Conservation (phyloP, 257 asterid genomes). For the Echites panduratus region DNA sequence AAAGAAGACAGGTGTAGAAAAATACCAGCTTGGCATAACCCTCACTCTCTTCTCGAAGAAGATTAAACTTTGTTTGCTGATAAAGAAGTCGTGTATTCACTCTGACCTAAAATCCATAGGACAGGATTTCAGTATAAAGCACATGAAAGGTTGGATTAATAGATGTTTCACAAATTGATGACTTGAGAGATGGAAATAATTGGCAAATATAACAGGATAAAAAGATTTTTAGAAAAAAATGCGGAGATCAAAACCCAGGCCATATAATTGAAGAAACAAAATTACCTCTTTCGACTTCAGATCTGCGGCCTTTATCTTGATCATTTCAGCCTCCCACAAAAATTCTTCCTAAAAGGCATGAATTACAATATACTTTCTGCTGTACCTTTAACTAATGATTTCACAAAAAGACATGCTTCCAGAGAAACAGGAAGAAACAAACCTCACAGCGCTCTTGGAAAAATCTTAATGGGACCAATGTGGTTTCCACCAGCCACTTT, state of each 20-base stretch:
- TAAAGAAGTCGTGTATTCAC: constrained; percentile 99
- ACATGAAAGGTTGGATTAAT: not conserved
- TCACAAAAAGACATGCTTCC: not conserved
- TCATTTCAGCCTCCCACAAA: constrained; percentile 93
- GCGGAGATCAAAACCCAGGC: not conserved
- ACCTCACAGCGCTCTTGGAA: constrained; percentile 99
- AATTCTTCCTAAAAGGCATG: constrained; percentile 70
- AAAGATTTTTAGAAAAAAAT: not conserved
- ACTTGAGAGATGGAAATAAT: not conserved
- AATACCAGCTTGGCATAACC: constrained; percentile 98
- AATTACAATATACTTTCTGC: constrained; percentile 18
- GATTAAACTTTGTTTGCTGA: constrained; percentile 97
- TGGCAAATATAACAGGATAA: not conserved
- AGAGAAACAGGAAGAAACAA: constrained; percentile 14
- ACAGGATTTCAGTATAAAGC: constrained; percentile 17
- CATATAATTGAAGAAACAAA: constrained; percentile 4
- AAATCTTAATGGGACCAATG: constrained; percentile 83
- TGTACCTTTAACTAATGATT: not conserved
- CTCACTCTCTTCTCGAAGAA: constrained; percentile 98
- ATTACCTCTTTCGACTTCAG: constrained; percentile 95
- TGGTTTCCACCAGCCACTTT: constrained; percentile 96
- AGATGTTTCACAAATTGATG: not conserved
- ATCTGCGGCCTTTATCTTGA: constrained; percentile 89
- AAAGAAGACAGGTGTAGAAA: not conserved
- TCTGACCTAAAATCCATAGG: constrained; percentile 65